A percentile compares a stretch with the other conserved stretches of the same genome.
These are phyloP conservation scores for Diaporthe sp. DNA, from an alignment of 2,329 filamentous ascomycete genomes.

Conservation along the genomic window DNA sequence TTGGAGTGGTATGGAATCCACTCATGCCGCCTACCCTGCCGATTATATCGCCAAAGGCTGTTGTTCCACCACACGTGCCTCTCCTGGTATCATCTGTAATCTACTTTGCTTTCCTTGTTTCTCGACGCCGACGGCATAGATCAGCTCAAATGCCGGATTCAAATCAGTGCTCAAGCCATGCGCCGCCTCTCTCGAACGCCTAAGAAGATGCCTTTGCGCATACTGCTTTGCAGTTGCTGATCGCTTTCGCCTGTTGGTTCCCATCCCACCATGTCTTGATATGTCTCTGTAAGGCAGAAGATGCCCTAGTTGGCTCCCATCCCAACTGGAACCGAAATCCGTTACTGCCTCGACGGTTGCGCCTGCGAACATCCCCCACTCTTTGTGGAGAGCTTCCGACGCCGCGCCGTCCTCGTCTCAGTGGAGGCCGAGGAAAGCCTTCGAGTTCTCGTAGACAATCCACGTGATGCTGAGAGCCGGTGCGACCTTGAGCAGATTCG, in stretches of 20 bases:
- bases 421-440: constrained; percentile 74
- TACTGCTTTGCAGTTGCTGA: constrained; percentile 17
- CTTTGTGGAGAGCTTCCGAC: neutral
- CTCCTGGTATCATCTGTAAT: constrained; percentile 39
- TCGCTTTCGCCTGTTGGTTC: neutral
- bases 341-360: neutral
- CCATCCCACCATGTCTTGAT: neutral
- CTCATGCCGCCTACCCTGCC: constrained; percentile 9
- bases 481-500: constrained; percentile 95
- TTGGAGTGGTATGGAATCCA: constrained; percentile 1
- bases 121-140: constrained; percentile 38
- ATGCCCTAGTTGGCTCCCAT: neutral
- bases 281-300: neutral
- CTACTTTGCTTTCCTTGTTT: constrained; percentile 25
- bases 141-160: constrained; percentile 26
- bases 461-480: constrained; percentile 96
- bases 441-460: constrained; percentile 92
- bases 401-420: constrained; percentile 45
- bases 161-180: constrained; percentile 36
- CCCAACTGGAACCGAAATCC: neutral
- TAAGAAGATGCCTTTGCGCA: constrained; percentile 33
- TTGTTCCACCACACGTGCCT: constrained; percentile 15
- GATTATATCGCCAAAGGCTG: constrained; percentile 16
- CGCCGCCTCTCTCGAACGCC: constrained; percentile 35
- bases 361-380: neutral